phyloP scores from a whole-genome alignment of 805 yeast genomes.

The Nakazawaea laoshanensis region DNA sequence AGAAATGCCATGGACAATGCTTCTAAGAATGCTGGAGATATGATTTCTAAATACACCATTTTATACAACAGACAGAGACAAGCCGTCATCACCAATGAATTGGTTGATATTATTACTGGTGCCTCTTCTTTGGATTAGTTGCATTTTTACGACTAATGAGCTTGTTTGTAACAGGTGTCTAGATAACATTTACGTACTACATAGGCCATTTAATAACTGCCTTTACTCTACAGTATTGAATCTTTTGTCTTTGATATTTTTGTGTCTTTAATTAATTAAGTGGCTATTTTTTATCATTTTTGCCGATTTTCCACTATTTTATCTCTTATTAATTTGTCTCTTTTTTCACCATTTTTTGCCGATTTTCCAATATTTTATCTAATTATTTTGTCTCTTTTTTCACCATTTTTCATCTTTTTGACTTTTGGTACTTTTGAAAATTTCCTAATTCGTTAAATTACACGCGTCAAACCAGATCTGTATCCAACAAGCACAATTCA shows the following conservation, averaged over 20 bases:
- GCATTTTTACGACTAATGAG: neutral
- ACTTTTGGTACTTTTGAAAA: neutral
- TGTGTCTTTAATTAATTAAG: neutral
- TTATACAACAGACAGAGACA: slow-evolving; percentile 99
- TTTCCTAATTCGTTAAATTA: slow-evolving; percentile 4
- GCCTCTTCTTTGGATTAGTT: slow-evolving; percentile 91
- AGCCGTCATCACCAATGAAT: slow-evolving; percentile 98
- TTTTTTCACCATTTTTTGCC: neutral
- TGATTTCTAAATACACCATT: slow-evolving; percentile 93
- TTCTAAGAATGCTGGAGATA: slow-evolving; percentile 98
- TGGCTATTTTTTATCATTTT: neutral
- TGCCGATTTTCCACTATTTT: neutral
- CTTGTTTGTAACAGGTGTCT: no score
- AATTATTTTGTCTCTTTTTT: neutral
- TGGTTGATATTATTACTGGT: slow-evolving; percentile 99
- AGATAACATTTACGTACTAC: no score
- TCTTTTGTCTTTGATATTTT: neutral
- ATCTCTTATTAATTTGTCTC: no score
- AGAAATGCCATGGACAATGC: slow-evolving; percentile 99
- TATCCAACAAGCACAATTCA: no score
- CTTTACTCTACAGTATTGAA: no score
- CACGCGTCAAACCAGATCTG: neutral
- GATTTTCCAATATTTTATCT: neutral
- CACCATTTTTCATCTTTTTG: neutral
- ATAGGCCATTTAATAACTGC: no score